These are phyloP conservation scores for Leishmania martiniquensis DNA, from an alignment of 208 protist genomes.

Conservation along the genomic window DNA sequence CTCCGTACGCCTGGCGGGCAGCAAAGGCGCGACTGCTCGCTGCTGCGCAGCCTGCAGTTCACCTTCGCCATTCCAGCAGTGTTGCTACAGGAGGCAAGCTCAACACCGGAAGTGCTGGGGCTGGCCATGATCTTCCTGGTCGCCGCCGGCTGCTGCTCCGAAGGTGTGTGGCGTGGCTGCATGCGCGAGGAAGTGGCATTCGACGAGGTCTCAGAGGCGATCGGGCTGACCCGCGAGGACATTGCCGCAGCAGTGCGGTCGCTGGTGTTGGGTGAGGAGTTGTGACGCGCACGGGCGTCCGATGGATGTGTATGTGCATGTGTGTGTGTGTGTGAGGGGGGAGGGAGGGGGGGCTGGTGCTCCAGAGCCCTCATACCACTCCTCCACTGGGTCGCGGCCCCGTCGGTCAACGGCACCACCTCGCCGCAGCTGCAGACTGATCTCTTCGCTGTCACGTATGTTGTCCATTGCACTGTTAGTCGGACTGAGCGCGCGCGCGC, in stretches of 20 bases:
- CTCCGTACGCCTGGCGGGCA: neutral
- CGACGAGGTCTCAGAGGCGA: constrained; percentile 44
- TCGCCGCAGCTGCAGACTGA: too few relatives aligned
- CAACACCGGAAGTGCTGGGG: constrained; percentile 37
- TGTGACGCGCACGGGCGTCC: neutral
- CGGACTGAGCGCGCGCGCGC: neutral
- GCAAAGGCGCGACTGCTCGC: constrained; percentile 21
- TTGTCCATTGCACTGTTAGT: neutral
- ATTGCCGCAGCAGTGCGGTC: constrained; percentile 41
- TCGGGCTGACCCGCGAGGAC: constrained; percentile 44
- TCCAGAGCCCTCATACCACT: neutral
- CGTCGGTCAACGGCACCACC: neutral
- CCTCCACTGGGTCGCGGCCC: neutral
- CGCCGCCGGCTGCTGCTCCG: constrained; percentile 43
- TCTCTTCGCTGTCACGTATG: neutral
- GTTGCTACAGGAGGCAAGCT: constrained; percentile 30
- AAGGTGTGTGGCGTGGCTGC: constrained; percentile 25
- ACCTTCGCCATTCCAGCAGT: constrained; percentile 55
- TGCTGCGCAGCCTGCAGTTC: constrained; percentile 52
- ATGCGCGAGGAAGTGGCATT: constrained; percentile 29
- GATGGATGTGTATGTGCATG: neutral
- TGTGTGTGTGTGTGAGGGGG: neutral
- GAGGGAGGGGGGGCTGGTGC: neutral
- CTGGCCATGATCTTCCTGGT: constrained; percentile 44
- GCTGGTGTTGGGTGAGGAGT: constrained; percentile 48